Base-by-base conservation (phyloP, 208 protist species). In the Wallacemonas sp. region DNA sequence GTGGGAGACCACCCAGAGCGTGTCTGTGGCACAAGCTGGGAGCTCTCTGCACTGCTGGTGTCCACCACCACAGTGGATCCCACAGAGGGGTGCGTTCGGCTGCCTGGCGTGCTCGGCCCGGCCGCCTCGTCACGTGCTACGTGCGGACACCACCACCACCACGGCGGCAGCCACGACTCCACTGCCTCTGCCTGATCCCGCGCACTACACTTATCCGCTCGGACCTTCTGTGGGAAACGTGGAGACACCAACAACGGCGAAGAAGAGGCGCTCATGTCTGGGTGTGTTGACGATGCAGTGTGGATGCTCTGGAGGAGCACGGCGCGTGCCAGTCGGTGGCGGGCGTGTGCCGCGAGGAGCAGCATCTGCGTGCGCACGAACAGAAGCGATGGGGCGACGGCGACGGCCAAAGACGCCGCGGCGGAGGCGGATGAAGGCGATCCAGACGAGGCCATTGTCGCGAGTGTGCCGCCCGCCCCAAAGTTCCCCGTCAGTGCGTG, bases 401-500 rank as follows among this genome's bases (percentile, higher is more conserved):
- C 75, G 2, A 72, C 75, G 21, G 47, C 33, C 64, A 77, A 54
- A 1, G 70, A 70, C 38, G 70, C 56, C 0, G 62, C 62, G 17
- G 56, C 26, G 62, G 49, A 17, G 64, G 36, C 46, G 62, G 46
- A 30, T 51, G 19, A 42, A 21, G 19, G 42, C n/a, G 30, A 14
- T 9, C 30, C 22, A 15, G 36, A 41, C 36, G 30, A 27, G 11
- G 51, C 51, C 24, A 61, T 49, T 46, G 55, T 55, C 46, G 61
- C 1, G 53, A 72, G 55, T 21, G 68, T 27, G 12, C 56, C 62
- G 2, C 74, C 68, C 0, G 75, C 70, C 19, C 65, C 68, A 24
- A 66, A 71, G 71, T 79, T 82, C 21, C 68, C 63, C 2, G 72
- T 82, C 26, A 93, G n/a, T 12, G 80, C 68, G 51, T 90, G 79